A percentile compares a stretch with the other conserved stretches of the same genome.
Conservation (phyloP, 192 early-diverging fungal species). For the Podila epigama region DNA sequence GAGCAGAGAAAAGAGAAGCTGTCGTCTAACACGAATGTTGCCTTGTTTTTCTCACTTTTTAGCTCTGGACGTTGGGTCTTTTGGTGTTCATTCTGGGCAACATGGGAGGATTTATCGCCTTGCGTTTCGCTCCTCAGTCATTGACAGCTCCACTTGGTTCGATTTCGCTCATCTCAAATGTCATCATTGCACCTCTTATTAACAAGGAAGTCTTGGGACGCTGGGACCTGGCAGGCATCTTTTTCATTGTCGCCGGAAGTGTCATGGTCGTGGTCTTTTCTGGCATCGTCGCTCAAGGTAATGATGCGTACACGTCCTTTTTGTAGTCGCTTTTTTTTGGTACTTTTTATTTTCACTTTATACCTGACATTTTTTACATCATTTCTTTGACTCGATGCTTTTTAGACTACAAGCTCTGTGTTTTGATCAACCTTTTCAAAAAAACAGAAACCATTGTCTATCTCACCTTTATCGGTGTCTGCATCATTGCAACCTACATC, state of each 20-base stretch:
- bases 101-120: constrained; percentile 72
- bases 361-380: neutral
- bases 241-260: constrained; percentile 77
- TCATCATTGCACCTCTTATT: constrained; percentile 78
- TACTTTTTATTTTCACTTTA: no score
- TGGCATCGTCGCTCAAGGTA: constrained; percentile 58
- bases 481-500: constrained; percentile 62
- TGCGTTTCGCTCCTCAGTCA: constrained; percentile 86
- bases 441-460: constrained; percentile 70
- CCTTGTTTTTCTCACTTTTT: neutral
- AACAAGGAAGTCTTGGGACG: constrained; percentile 74
- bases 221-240: constrained; percentile 75
- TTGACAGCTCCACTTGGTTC: constrained; percentile 80
- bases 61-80: constrained; percentile 74
- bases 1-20: neutral
- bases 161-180: constrained; percentile 81
- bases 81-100: constrained; percentile 76
- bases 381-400: neutral
- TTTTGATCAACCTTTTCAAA: constrained; percentile 72
- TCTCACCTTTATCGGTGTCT: constrained; percentile 62
- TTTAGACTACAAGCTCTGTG: constrained; percentile 75
- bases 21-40: neutral
- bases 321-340: no score
- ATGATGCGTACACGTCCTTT: no score
- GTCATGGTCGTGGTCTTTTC: constrained; percentile 77